These are phyloP conservation scores for Penicilliopsis zonata DNA, from an alignment of 495 filamentous ascomycete species.

Conservation along the genomic window DNA sequence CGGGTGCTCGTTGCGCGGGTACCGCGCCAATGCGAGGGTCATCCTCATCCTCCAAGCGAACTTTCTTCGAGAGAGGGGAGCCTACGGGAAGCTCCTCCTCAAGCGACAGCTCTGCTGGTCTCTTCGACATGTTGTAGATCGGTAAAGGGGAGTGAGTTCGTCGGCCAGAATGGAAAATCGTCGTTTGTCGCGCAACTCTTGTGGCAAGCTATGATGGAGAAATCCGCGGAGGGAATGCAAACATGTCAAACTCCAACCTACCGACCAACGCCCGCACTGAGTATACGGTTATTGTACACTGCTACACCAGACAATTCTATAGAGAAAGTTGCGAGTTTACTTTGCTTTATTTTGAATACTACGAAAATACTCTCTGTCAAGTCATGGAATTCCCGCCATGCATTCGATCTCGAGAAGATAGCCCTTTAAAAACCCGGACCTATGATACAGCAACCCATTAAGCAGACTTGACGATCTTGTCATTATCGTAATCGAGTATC, in stretches of 20 bases:
- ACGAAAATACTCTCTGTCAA: slow-evolving; percentile 4
- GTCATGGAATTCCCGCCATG: slow-evolving; percentile 10
- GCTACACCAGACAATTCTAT: no score
- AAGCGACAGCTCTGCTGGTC: slow-evolving; percentile 64
- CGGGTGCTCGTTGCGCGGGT: slow-evolving; percentile 22
- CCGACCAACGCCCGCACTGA: no score
- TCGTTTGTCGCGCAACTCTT: no score
- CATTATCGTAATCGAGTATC: slow-evolving; percentile 70
- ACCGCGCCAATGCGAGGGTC: slow-evolving; percentile 27
- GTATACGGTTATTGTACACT: no score
- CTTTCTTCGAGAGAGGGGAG: slow-evolving; percentile 70
- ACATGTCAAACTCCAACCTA: slow-evolving; percentile 31
- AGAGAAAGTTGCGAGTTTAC: no score
- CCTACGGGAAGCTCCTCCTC: slow-evolving; percentile 45
- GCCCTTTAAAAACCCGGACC: slow-evolving; percentile 18
- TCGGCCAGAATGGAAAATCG: slow-evolving; percentile 8
- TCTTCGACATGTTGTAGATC: slow-evolving; percentile 49
- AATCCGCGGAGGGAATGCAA: slow-evolving; percentile 19
- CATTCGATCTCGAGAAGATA: slow-evolving; percentile 9
- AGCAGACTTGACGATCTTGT: slow-evolving; percentile 56
- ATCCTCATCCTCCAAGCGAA: slow-evolving; percentile 47
- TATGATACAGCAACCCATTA: slow-evolving; percentile 39
- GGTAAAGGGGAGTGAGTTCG: slow-evolving; percentile 32
- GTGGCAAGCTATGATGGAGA: slow-evolving; percentile 1
- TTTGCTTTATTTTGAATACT: slow-evolving; percentile 4